Conservation (phyloP, 164 flowering plant species). For the Stephania cephalantha region DNA sequence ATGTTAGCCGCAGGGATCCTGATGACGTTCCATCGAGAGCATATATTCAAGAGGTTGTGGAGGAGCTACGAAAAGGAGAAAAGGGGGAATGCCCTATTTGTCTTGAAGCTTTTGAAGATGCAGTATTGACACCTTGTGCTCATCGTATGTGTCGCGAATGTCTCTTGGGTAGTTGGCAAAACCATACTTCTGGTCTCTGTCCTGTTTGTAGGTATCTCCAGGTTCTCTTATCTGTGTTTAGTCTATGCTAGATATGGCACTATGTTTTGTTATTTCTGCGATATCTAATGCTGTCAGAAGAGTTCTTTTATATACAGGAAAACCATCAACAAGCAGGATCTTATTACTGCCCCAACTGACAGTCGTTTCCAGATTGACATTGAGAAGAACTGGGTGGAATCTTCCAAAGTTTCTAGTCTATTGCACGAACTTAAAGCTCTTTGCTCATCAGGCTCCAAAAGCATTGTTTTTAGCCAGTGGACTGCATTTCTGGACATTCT, state of each 20-base stretch:
- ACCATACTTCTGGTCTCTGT: constrained; percentile 69
- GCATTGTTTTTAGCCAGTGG: constrained; percentile 98
- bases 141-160: constrained; percentile 94
- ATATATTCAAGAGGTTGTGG: constrained; percentile 85
- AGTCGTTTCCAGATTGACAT: constrained; percentile 82
- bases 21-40: constrained; percentile 66
- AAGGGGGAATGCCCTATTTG: constrained; percentile 97
- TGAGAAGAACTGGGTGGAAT: constrained; percentile 96
- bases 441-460: constrained; percentile 66
- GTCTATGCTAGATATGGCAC: background rate
- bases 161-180: constrained; percentile 89
- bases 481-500: constrained; percentile 92
- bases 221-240: background rate
- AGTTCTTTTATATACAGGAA: constrained; percentile 42
- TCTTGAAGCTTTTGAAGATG: constrained; percentile 98
- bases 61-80: constrained; percentile 84
- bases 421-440: constrained; percentile 66
- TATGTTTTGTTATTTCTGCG: background rate
- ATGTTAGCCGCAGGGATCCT: constrained; percentile 33
- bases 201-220: constrained; percentile 89
- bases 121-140: constrained; percentile 97
- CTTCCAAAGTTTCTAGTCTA: constrained; percentile 65
- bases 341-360: constrained; percentile 86
- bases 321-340: constrained; percentile 61
- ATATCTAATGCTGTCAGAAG: background rate